Percentiles rank a stretch among this genome's conserved stretches.
phyloP scores from a whole-genome alignment of 345 rosid species.

The Dovyalis caffra region DNA sequence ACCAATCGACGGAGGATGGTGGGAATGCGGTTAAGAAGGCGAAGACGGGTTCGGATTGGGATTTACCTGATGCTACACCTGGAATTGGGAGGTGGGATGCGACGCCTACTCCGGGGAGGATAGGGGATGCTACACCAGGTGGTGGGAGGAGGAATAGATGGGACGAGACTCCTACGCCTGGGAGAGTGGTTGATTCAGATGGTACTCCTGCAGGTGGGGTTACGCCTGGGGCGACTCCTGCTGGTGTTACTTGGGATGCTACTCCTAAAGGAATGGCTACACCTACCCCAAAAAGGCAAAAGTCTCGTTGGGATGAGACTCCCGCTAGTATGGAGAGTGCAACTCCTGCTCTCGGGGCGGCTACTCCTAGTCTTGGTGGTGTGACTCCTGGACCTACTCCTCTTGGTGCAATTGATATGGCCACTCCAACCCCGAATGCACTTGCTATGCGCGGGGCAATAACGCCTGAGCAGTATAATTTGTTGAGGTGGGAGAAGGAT shows the following conservation, averaged over 20 bases:
- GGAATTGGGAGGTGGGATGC: constrained; percentile 15
- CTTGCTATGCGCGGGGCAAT: constrained; percentile 66
- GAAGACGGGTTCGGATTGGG: constrained; percentile 86
- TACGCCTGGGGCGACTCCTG: constrained; percentile 94
- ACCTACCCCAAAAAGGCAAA: constrained; percentile 87
- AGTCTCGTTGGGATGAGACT: constrained; percentile 98
- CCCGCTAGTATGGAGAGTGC: constrained; percentile 98
- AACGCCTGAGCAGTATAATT: constrained; percentile 88
- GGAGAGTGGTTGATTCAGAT: constrained; percentile 81
- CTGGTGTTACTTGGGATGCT: constrained; percentile 95
- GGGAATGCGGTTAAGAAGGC: constrained; percentile 59
- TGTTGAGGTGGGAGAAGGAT: constrained; percentile 98
- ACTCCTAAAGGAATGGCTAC: constrained; percentile 82
- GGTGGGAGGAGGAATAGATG: constrained; percentile 89
- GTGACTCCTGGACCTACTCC: constrained; percentile 78
- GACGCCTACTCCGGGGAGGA: constrained; percentile 67
- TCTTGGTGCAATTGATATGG: constrained; percentile 75
- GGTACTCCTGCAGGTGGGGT: constrained; percentile 79
- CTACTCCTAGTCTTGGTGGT: constrained; percentile 85
- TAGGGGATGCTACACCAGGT: constrained; percentile 97
- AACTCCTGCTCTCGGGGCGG: constrained; percentile 88
- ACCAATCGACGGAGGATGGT: constrained; percentile 65
- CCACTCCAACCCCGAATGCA: constrained; percentile 85
- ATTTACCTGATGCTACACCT: constrained; percentile 61
- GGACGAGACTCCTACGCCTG: constrained; percentile 99